phyloP scores from a whole-genome alignment of 2,329 filamentous ascomycete genomes.

The Bipolaris cookei region DNA sequence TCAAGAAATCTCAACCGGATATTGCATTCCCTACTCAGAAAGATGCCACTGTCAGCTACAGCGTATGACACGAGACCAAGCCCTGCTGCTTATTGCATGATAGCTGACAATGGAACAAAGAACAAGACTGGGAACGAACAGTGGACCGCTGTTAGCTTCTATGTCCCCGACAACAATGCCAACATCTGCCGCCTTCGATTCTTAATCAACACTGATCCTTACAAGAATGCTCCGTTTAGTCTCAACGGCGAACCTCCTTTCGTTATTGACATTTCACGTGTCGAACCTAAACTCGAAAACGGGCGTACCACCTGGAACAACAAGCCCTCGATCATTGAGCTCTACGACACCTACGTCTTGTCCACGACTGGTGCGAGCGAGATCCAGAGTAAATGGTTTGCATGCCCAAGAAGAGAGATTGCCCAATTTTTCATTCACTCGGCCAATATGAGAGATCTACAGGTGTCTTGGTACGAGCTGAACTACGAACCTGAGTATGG shows the following conservation, averaged over 20 bases:
- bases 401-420: slow-evolving; percentile 30
- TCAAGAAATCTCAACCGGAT: slow-evolving; percentile 30
- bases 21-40: slow-evolving; percentile 32
- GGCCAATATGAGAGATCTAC: slow-evolving; percentile 20
- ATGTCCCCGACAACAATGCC: slow-evolving; percentile 36
- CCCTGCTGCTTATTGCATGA: no score
- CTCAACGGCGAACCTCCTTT: slow-evolving; percentile 30
- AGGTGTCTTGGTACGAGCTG: slow-evolving; percentile 42
- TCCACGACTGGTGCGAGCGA: not conserved
- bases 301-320: slow-evolving; percentile 38
- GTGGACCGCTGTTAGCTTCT: slow-evolving; percentile 42
- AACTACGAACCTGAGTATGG: slow-evolving; percentile 26
- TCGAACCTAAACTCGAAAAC: slow-evolving; percentile 34
- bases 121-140: slow-evolving; percentile 9
- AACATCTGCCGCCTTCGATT: slow-evolving; percentile 36
- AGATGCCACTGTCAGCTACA: slow-evolving; percentile 28
- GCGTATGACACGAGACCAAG: slow-evolving; percentile 13
- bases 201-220: slow-evolving; percentile 27
- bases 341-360: slow-evolving; percentile 8
- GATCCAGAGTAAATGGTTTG: slow-evolving; percentile 23
- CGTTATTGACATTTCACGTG: slow-evolving; percentile 34
- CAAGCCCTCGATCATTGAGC: slow-evolving; percentile 22
- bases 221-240: slow-evolving; percentile 26
- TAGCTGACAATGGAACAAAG: slow-evolving; percentile 14
- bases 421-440: slow-evolving; percentile 41